phyloP scores from a whole-genome alignment of 2,329 filamentous ascomycete species.

The Fusarium sp. region DNA sequence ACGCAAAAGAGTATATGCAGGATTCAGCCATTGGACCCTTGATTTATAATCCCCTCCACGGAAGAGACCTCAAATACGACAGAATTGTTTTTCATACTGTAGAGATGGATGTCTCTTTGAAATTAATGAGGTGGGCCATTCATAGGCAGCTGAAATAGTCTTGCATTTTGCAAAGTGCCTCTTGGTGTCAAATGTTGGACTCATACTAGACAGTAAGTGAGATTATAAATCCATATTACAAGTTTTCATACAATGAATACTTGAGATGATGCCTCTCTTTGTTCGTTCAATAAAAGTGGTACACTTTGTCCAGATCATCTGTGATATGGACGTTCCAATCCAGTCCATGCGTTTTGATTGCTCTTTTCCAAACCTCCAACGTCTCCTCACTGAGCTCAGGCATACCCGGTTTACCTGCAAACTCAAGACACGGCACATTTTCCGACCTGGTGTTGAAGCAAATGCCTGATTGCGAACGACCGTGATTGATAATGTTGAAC shows the following conservation, averaged over 20 bases:
- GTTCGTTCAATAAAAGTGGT: not conserved
- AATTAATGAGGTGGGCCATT: not conserved
- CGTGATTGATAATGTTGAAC: not conserved
- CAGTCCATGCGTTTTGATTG: not conserved
- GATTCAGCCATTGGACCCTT: not conserved
- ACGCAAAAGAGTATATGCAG: conserved; percentile 9
- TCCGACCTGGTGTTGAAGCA: not conserved
- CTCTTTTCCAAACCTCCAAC: not conserved
- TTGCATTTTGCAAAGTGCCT: not conserved
- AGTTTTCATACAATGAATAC: not conserved
- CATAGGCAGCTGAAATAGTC: not conserved
- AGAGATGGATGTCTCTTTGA: not conserved
- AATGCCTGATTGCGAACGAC: not conserved
- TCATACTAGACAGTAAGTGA: not conserved
- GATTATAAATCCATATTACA: not conserved
- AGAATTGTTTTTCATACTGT: not conserved
- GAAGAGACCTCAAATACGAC: not conserved
- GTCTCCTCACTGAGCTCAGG: conserved; percentile 4
- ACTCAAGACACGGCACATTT: conserved; percentile 3
- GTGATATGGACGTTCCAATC: not conserved
- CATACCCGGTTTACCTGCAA: not conserved
- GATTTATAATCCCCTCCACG: conserved; percentile 35
- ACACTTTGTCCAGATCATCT: not conserved
- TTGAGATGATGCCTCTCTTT: not conserved
- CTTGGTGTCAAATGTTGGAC: not conserved